These are phyloP conservation scores for Vigna angularis DNA, from an alignment of 306 rosid genomes.

Conservation along the genomic window DNA sequence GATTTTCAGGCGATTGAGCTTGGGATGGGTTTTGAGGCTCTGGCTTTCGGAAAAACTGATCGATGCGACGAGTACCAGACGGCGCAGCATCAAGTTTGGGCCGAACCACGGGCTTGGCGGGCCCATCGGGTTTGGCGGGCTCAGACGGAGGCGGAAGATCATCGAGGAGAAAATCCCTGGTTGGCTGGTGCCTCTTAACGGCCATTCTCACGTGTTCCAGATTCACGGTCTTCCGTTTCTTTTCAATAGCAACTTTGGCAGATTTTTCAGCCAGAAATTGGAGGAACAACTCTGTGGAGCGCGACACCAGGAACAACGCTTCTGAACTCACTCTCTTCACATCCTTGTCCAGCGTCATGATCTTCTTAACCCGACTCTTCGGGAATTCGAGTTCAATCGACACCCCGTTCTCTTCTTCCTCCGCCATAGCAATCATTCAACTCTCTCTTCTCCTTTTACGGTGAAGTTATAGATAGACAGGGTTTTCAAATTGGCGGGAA, in stretches of 20 bases:
- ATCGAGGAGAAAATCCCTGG: constrained; percentile 84
- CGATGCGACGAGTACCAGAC: constrained; percentile 70
- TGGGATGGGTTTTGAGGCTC: constrained; percentile 3
- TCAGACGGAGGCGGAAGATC: constrained; percentile 65
- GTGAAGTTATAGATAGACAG: not conserved
- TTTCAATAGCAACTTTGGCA: constrained; percentile 62
- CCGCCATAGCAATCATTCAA: constrained; percentile 44
- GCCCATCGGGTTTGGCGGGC: constrained; percentile 54
- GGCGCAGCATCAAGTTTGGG: constrained; percentile 46
- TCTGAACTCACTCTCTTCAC: constrained; percentile 75
- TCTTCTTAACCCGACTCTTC: constrained; percentile 74
- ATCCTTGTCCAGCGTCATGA: constrained; percentile 75
- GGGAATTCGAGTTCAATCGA: constrained; percentile 62
- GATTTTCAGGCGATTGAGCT: not conserved
- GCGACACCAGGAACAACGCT: constrained; percentile 71
- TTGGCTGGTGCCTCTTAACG: constrained; percentile 77
- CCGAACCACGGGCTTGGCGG: constrained; percentile 10
- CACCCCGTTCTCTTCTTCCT: constrained; percentile 49
- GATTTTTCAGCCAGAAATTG: constrained; percentile 76
- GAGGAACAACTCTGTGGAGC: constrained; percentile 81
- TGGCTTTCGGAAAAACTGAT: constrained; percentile 63
- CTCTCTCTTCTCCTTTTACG: not conserved
- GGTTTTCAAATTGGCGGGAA: constrained; percentile 63
- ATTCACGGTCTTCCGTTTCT: constrained; percentile 86
- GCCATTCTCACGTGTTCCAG: constrained; percentile 70